These are phyloP conservation scores for Nyssa sinensis DNA, from an alignment of 148 eudicot genomes.

Conservation along the genomic window DNA sequence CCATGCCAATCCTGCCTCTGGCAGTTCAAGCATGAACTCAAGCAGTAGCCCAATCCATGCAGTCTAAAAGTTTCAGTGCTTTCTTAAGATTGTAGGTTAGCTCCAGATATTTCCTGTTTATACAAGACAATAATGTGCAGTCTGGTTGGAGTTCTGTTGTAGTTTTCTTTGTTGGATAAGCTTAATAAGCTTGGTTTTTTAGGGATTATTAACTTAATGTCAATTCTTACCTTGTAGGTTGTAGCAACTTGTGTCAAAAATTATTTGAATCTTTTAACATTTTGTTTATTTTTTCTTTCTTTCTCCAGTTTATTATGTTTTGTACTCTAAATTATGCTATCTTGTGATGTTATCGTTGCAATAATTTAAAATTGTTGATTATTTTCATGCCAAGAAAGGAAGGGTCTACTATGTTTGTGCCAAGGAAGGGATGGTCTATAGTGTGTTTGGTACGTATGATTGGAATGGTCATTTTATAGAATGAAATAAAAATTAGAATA, in stretches of 20 bases:
- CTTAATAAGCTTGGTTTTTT: not conserved
- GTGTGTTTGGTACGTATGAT: no score
- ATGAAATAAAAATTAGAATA: no score
- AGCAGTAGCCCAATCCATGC: conserved; percentile 57
- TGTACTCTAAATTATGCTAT: not conserved
- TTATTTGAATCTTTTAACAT: not conserved
- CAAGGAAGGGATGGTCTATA: no score
- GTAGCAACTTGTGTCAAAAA: not conserved
- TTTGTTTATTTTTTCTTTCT: not conserved
- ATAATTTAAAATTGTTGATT: no score
- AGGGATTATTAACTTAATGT: not conserved
- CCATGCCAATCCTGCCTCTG: conserved; percentile 54
- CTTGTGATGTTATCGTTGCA: no score
- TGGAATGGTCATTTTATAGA: no score
- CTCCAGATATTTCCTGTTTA: not conserved
- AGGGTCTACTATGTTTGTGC: no score
- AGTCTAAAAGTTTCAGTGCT: conserved; percentile 24
- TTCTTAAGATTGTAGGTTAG: not conserved
- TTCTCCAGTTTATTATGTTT: not conserved
- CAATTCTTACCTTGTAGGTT: not conserved
- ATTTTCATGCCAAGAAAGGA: no score
- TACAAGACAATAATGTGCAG: conserved; percentile 11
- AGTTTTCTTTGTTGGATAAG: not conserved
- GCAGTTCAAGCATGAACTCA: conserved; percentile 44
- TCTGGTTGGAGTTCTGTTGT: not conserved